phyloP scores from a whole-genome alignment of 768 basidiomycete species.

The Pisolithus marmoratus region DNA sequence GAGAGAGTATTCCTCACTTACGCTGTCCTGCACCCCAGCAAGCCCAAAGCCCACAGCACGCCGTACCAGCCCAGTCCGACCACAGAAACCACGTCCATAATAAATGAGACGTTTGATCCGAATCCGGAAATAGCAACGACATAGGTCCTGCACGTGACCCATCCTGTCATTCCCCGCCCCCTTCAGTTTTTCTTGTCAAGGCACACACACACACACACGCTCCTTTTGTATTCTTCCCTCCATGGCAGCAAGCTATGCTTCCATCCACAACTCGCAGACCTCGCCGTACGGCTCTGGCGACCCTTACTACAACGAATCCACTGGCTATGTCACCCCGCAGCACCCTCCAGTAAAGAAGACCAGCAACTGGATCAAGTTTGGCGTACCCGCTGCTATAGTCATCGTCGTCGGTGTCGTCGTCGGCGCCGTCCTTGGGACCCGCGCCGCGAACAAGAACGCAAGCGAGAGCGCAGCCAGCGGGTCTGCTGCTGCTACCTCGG shows the following conservation, averaged over 20 bases:
- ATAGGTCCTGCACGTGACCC: too few species aligned
- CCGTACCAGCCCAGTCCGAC: constrained; percentile 56
- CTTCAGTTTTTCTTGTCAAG: too few species aligned
- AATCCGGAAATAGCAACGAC: not conserved
- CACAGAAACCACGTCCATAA: constrained; percentile 21
- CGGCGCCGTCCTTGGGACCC: constrained; percentile 76
- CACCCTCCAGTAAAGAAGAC: constrained; percentile 42
- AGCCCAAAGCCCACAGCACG: constrained; percentile 55
- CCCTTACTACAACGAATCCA: constrained; percentile 64
- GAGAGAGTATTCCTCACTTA: constrained; percentile 33
- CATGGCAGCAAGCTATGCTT: constrained; percentile 38
- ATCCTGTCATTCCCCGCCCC: not conserved
- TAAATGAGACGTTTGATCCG: not conserved
- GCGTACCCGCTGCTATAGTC: constrained; percentile 58
- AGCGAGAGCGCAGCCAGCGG: constrained; percentile 18
- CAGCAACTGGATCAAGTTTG: constrained; percentile 74
- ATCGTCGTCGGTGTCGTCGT: constrained; percentile 64
- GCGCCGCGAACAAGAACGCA: constrained; percentile 36
- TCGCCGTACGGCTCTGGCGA: constrained; percentile 57
- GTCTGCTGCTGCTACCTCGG: constrained; percentile 47
- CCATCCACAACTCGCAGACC: constrained; percentile 19
- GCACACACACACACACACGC: too few species aligned
- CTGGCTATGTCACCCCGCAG: constrained; percentile 59
- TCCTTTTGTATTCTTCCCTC: constrained; percentile 21
- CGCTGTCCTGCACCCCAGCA: constrained; percentile 68